A percentile compares a stretch with the other conserved stretches of the same genome.
Evolutionary conservation across 129 eudicot species (phyloP).

Genomic region (Oenanthe sinensis): DNA sequence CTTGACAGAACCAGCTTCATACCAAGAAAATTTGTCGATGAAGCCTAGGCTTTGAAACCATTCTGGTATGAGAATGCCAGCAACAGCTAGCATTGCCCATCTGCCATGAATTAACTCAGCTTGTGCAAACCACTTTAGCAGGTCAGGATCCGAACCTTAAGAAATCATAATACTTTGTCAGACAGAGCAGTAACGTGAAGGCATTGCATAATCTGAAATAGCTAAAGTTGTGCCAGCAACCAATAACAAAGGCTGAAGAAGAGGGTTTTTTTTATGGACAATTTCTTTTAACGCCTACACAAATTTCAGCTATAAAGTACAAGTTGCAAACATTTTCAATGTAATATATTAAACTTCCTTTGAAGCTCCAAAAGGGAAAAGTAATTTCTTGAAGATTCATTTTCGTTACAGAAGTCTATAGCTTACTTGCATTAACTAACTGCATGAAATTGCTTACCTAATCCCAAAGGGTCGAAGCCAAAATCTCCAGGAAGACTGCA

Average conservation of each 20-base stretch:
- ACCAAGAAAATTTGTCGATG: constrained; percentile 64
- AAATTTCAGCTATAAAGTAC: neutral
- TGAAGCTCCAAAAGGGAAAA: neutral
- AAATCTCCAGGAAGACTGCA: constrained; percentile 97
- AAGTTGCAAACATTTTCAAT: neutral
- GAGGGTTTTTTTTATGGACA: neutral
- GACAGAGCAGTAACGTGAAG: neutral
- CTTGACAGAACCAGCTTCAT: constrained; percentile 57
- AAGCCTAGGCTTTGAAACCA: constrained; percentile 67
- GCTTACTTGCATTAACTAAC: neutral
- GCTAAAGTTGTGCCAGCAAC: neutral
- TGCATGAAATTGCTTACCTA: constrained; percentile 38
- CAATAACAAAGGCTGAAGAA: neutral
- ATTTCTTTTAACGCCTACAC: neutral
- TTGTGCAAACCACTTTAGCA: constrained; percentile 83
- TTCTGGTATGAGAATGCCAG: constrained; percentile 87
- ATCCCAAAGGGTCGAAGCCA: constrained; percentile 91
- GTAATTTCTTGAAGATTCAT: neutral
- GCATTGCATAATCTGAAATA: neutral
- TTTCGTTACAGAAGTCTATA: neutral
- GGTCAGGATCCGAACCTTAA: constrained; percentile 80
- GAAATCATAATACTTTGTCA: neutral
- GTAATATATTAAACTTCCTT: neutral
- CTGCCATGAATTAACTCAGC: constrained; percentile 86
- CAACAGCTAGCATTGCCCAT: constrained; percentile 97